Base-by-base conservation (phyloP, 306 rosid species). In the Cyamopsis tetragonoloba region DNA sequence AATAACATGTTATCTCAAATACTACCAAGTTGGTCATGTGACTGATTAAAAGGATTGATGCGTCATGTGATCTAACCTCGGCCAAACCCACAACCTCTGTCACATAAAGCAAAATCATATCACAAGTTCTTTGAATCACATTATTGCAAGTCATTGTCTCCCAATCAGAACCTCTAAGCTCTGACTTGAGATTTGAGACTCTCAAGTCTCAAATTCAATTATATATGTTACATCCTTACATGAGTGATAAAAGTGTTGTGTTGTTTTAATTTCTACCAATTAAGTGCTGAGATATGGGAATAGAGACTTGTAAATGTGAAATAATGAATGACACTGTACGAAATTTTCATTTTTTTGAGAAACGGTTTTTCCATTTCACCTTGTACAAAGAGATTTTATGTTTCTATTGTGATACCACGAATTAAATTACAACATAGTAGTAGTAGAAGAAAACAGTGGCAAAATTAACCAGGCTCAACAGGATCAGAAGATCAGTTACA, bases 401-500 rank as follows among this genome's bases (percentile, higher is more conserved):
- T 5, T 26, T 42, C 10, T 46, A 7, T 8, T 58, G 34, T 18
- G 37, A 11, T 15, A 58, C 19, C 14, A 38, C 13, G 37, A 38
- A n/a, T 48, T 10, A 49, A 59, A 38, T 39, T 34, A 23, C 41
- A 57, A 48, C 6, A 27, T 13, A 5, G 46, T 48, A 62, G n/a
- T n/a, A n/a, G n/a, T n/a, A 26, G 54, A 31, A 3, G 43, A 24
- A 42, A 62, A 14, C 13, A 60, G 13, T 42, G 43, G 27, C 49
- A n/a, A n/a, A n/a, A n/a, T 34, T 46, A 23, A 31, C 1, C 57
- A 51, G 24, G 23, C 34, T 42, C 39, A 66, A 67, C 44, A 30
- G 19, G 46, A 42, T 65, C 53, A 77, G 5, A n/a, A 68, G 43
- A 73, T 73, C 44, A 55, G 22, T 24, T 24, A 70, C 14, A 3